Percentiles rank a stretch among this genome's conserved stretches.
These are phyloP conservation scores for Rosa persica DNA, from an alignment of 306 rosid species.

Conservation along the genomic window DNA sequence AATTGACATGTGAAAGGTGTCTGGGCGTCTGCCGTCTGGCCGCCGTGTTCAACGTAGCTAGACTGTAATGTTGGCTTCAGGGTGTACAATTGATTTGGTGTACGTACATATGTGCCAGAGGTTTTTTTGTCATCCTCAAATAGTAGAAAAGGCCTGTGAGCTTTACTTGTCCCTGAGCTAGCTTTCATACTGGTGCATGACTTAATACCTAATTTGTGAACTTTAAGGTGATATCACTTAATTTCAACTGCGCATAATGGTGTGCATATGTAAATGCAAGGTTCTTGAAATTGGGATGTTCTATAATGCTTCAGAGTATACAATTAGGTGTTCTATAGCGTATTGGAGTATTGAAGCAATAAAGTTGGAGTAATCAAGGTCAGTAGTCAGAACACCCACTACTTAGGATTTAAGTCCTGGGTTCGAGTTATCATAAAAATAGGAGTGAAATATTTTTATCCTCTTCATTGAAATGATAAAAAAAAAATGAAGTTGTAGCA, in stretches of 20 bases:
- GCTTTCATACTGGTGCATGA: neutral
- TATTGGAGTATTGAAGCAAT: neutral
- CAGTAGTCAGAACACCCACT: too few relatives aligned
- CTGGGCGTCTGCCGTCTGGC: neutral
- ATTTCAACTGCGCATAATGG: neutral
- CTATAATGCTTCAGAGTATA: neutral
- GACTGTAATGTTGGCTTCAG: neutral
- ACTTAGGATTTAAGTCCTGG: too few relatives aligned
- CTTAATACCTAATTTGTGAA: neutral
- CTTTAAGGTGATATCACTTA: neutral
- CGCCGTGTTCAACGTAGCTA: neutral
- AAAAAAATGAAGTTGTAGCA: neutral
- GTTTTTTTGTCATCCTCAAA: neutral
- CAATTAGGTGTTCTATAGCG: too few relatives aligned
- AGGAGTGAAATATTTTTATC: too few relatives aligned
- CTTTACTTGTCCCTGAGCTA: constrained; percentile 9
- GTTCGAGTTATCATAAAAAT: too few relatives aligned
- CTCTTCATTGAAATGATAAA: too few relatives aligned
- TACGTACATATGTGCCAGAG: neutral
- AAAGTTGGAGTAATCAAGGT: neutral
- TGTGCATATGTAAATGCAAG: neutral
- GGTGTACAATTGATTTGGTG: neutral
- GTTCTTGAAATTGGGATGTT: neutral
- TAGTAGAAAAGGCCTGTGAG: constrained; percentile 11
- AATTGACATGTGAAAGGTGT: neutral